These are phyloP conservation scores for Spizellomyces punctatus DNA, from an alignment of 192 early-diverging fungal species.

Conservation along the genomic window DNA sequence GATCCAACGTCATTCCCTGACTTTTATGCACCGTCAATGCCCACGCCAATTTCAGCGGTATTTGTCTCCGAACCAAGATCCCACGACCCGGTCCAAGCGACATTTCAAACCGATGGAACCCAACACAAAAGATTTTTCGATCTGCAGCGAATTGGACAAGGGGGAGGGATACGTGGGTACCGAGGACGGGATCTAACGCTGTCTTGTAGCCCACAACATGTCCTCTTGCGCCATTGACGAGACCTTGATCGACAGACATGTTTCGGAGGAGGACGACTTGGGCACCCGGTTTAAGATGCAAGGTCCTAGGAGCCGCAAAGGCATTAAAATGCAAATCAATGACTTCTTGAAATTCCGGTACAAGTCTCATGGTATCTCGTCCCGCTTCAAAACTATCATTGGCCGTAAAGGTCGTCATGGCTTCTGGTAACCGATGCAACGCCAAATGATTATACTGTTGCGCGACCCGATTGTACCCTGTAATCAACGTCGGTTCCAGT, in stretches of 20 bases:
- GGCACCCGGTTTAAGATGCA: constrained; percentile 46
- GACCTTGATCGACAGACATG: constrained; percentile 26
- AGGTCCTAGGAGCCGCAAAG: neutral
- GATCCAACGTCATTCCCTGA: constrained; percentile 59
- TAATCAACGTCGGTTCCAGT: constrained; percentile 42
- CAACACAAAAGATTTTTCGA: neutral
- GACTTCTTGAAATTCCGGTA: neutral
- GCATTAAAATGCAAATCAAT: constrained; percentile 6
- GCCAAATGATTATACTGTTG: constrained; percentile 26
- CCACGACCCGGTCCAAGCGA: neutral
- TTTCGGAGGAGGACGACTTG: constrained; percentile 49
- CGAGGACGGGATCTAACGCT: constrained; percentile 16
- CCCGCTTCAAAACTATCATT: neutral
- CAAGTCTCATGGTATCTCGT: neutral
- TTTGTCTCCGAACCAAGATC: constrained; percentile 35
- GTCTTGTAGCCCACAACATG: constrained; percentile 38
- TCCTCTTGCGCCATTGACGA: constrained; percentile 53
- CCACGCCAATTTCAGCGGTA: constrained; percentile 53
- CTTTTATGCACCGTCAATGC: constrained; percentile 51
- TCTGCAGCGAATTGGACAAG: constrained; percentile 39
- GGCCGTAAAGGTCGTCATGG: constrained; percentile 15
- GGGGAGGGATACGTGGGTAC: constrained; percentile 23
- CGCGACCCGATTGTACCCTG: constrained; percentile 34
- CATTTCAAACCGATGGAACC: neutral
- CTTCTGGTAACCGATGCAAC: constrained; percentile 19